Evolutionary conservation across 164 flowering plant species (phyloP).

Genomic region (Santalum album): DNA sequence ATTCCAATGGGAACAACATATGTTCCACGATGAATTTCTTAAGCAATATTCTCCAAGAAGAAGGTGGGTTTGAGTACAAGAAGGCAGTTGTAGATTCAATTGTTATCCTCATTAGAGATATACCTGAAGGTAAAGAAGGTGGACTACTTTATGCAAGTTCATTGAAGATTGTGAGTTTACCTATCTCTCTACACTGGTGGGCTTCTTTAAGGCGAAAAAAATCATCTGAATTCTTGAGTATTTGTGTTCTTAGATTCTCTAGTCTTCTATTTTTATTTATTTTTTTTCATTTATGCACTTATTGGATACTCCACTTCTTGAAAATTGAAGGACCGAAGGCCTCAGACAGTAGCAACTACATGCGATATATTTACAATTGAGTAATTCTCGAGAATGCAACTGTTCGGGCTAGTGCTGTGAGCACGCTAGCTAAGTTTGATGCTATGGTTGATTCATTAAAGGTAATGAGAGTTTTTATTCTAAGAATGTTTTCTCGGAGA

Average conservation of each 20-base stretch:
- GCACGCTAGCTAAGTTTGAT: constrained; percentile 96
- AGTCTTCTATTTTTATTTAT: background rate
- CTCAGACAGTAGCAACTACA: constrained; percentile 90
- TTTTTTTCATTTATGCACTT: constrained; percentile 1
- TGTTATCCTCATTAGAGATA: constrained; percentile 88
- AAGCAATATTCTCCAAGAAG: constrained; percentile 94
- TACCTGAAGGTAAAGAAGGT: constrained; percentile 95
- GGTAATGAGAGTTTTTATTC: constrained; percentile 28
- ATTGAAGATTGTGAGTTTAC: constrained; percentile 99
- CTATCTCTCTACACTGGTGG: constrained; percentile 93
- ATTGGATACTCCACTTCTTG: constrained; percentile 89
- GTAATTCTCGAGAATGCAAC: constrained; percentile 99
- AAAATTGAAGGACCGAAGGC: constrained; percentile 97
- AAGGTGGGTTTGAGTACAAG: constrained; percentile 99
- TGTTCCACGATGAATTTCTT: constrained; percentile 83
- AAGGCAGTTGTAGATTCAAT: constrained; percentile 96
- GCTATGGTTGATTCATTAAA: constrained; percentile 83
- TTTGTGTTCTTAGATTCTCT: background rate
- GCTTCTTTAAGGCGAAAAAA: background rate
- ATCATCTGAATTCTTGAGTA: background rate
- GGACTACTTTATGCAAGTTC: constrained; percentile 96
- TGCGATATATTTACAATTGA: constrained; percentile 89
- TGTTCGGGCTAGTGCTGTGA: constrained; percentile 94
- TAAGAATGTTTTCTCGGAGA: background rate
- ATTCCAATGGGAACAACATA: no score